Conservation (phyloP, 2,329 filamentous ascomycete species). For the Diplodia intermedia region DNA sequence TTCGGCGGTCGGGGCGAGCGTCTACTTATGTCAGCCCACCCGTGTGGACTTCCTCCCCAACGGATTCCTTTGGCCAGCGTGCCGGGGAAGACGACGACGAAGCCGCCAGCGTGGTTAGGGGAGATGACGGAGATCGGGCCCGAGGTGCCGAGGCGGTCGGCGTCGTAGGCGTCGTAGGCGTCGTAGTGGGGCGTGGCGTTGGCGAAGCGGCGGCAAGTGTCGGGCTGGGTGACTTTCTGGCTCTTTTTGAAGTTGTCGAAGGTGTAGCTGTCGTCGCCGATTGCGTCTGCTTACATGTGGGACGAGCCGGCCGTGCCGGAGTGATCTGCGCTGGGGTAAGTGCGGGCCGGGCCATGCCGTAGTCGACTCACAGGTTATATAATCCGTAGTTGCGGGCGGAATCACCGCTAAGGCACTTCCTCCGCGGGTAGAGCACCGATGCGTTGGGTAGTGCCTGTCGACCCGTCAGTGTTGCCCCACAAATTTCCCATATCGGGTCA, state of each 20-base stretch:
- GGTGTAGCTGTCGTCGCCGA: conserved; percentile 43
- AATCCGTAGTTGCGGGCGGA: conserved; percentile 38
- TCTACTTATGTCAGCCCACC: conserved; percentile 32
- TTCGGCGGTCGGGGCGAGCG: conserved; percentile 47
- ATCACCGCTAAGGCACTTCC: conserved; percentile 33
- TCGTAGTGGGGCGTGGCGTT: conserved; percentile 39
- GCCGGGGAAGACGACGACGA: conserved; percentile 34
- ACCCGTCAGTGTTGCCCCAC: too few relatives aligned
- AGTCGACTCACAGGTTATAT: conserved; percentile 34
- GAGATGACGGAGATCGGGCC: conserved; percentile 36
- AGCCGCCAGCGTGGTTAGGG: conserved; percentile 36
- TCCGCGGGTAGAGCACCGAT: conserved; percentile 39
- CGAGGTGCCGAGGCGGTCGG: neutral
- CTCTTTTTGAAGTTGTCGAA: conserved; percentile 41
- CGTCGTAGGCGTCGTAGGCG: conserved; percentile 34
- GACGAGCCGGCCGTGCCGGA: conserved; percentile 2
- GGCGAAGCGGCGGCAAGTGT: conserved; percentile 36
- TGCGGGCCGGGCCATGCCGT: too few relatives aligned
- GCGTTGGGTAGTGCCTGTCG: too few relatives aligned
- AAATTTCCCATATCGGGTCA: too few relatives aligned
- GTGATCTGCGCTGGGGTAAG: conserved; percentile 24
- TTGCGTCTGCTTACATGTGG: conserved; percentile 41
- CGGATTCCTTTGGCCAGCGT: conserved; percentile 36
- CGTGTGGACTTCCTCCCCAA: conserved; percentile 37
- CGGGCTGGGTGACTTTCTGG: conserved; percentile 41